These are phyloP conservation scores for Tylopilus felleus DNA, from an alignment of 768 basidiomycete genomes.

Conservation along the genomic window DNA sequence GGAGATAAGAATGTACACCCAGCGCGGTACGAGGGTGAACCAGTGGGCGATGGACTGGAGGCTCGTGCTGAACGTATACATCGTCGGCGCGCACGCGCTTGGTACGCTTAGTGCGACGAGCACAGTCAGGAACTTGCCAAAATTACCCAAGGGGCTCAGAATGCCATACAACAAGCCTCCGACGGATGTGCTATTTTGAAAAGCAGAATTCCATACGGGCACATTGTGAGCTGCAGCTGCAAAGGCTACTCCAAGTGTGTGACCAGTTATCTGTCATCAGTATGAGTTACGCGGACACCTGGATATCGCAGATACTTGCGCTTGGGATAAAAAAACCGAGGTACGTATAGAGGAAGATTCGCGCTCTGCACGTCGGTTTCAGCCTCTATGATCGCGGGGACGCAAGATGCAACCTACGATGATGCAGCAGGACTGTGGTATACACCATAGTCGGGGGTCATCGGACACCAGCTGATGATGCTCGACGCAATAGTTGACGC, in stretches of 20 bases:
- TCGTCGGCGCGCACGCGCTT: conserved; percentile 55
- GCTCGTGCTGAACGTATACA: conserved; percentile 53
- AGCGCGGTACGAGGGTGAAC: conserved; percentile 41
- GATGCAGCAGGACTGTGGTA: conserved; percentile 53
- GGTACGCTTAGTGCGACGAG: conserved; percentile 52
- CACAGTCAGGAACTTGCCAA: conserved; percentile 47
- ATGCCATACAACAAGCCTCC: conserved; percentile 43
- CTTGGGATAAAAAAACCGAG: conserved; percentile 42
- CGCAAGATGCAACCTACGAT: conserved; percentile 39
- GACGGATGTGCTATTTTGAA: conserved; percentile 40
- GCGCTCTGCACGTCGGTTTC: conserved; percentile 22
- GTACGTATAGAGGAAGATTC: conserved; percentile 46
- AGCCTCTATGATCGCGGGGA: not conserved
- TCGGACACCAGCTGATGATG: conserved; percentile 41
- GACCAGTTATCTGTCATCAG: conserved; percentile 33
- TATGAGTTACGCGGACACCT: not conserved
- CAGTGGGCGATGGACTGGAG: conserved; percentile 37
- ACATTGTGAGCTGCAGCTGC: conserved; percentile 39
- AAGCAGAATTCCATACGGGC: conserved; percentile 39
- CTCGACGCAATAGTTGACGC: conserved; percentile 43
- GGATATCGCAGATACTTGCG: conserved; percentile 26
- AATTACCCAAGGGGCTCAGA: conserved; percentile 38
- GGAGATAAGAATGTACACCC: conserved; percentile 44
- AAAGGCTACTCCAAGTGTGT: conserved; percentile 46
- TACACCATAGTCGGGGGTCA: conserved; percentile 48